Evolutionary conservation across 2,329 filamentous ascomycete species (phyloP).

Genomic region (Aspergillus bombycis): DNA sequence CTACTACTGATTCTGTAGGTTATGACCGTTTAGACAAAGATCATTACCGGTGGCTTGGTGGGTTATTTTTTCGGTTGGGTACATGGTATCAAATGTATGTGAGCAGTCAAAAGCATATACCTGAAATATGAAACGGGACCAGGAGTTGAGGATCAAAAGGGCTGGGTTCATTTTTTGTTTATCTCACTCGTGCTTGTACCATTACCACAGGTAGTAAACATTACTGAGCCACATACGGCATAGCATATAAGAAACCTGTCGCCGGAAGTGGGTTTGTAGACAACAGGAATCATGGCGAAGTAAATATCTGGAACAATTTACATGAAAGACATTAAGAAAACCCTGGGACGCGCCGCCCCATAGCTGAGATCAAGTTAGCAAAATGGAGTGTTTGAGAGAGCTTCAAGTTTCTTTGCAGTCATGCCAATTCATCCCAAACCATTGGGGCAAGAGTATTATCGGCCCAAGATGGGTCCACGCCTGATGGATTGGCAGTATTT

Average conservation of each 20-base stretch:
- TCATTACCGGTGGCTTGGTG: background rate
- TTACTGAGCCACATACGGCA: background rate
- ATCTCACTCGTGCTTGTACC: background rate
- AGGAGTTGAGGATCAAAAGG: background rate
- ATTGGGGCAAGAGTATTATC: slow-evolving; percentile 46
- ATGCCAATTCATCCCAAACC: slow-evolving; percentile 43
- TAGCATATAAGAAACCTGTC: background rate
- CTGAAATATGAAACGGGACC: background rate
- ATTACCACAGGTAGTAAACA: background rate
- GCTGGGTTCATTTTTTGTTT: background rate
- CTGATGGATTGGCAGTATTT: slow-evolving; percentile 21
- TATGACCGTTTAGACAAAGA: background rate
- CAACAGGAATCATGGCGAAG: background rate
- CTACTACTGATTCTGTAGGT: background rate
- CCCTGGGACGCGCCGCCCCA: background rate
- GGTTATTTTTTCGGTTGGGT: background rate
- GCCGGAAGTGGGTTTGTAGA: background rate
- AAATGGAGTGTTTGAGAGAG: background rate
- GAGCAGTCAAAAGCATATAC: background rate
- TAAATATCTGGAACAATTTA: background rate
- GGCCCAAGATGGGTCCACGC: slow-evolving; percentile 33
- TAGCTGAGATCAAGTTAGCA: background rate
- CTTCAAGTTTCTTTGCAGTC: background rate
- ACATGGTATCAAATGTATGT: background rate
- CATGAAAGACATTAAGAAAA: background rate